A percentile compares a stretch with the other conserved stretches of the same genome.
Evolutionary conservation across 805 yeast genomes (phyloP).

Genomic region (Sugiyamaella marilandica): DNA sequence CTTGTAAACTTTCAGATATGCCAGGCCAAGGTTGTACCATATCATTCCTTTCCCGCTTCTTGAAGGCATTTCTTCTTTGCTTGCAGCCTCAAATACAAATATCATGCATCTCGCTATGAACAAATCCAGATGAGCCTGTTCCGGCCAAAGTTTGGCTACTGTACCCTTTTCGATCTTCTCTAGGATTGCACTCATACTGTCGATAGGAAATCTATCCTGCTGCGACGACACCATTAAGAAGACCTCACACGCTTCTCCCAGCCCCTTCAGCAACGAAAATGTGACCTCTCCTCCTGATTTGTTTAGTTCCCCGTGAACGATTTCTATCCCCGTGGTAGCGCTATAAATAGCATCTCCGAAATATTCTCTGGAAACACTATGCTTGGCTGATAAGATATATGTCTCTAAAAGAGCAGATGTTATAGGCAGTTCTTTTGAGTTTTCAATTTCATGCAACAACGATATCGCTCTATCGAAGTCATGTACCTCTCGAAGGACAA

Average conservation of each 20-base stretch:
- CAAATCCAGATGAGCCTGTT: too few species aligned
- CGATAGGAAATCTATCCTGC: constrained; percentile 47
- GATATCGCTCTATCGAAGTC: constrained; percentile 59
- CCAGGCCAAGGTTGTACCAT: constrained; percentile 67
- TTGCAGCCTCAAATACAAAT: constrained; percentile 1
- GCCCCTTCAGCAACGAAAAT: constrained; percentile 54
- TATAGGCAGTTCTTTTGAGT: constrained; percentile 34
- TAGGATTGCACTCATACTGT: constrained; percentile 28
- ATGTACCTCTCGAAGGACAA: constrained; percentile 57
- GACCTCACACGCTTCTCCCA: constrained; percentile 53
- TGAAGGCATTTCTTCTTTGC: not conserved
- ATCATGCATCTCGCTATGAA: constrained; percentile 1
- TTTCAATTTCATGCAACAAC: constrained; percentile 43
- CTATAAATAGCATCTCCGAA: constrained; percentile 57
- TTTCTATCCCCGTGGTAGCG: constrained; percentile 44
- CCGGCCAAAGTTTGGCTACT: not conserved
- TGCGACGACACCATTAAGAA: constrained; percentile 54
- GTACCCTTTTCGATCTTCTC: constrained; percentile 17
- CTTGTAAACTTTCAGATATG: constrained; percentile 48
- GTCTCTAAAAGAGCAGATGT: constrained; percentile 52
- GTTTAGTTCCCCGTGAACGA: constrained; percentile 40
- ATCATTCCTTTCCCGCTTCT: constrained; percentile 36
- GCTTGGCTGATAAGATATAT: constrained; percentile 48
- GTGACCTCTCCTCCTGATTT: constrained; percentile 31
- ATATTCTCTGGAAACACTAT: constrained; percentile 54